Percentiles rank a stretch among this genome's conserved stretches.
These are phyloP conservation scores for Otatea glauca DNA, from an alignment of 176 grass and related monocot genomes.

Conservation along the genomic window DNA sequence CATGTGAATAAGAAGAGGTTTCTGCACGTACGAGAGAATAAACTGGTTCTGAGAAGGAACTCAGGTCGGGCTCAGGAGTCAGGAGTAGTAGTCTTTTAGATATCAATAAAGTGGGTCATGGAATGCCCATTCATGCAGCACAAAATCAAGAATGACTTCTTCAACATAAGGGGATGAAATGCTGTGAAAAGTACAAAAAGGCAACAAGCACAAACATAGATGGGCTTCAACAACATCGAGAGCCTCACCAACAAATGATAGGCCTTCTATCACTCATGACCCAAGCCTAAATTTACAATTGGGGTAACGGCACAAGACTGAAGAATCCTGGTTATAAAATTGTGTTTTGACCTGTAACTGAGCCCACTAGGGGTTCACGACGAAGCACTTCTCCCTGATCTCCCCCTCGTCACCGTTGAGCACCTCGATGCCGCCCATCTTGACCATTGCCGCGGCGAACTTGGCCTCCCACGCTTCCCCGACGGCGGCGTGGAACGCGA, in stretches of 20 bases:
- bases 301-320: no score
- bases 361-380: conserved; percentile 17
- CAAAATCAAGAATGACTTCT: no score
- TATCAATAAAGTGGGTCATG: not conserved
- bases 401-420: conserved; percentile 40
- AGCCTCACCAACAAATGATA: not conserved
- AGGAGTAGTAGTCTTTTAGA: no score
- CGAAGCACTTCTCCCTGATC: conserved; percentile 48
- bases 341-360: no score
- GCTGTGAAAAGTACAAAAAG: not conserved
- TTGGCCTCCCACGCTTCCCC: conserved; percentile 15
- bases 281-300: not conserved
- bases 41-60: no score
- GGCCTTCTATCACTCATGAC: not conserved
- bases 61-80: no score
- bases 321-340: no score
- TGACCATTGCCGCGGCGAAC: conserved; percentile 47
- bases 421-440: conserved; percentile 35
- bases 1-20: no score
- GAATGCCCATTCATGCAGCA: not conserved
- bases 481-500: not conserved
- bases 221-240: not conserved
- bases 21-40: no score
- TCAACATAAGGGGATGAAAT: not conserved
- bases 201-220: not conserved